Conservation (phyloP, 441 rosid species). For the Syzygium syzygioides region DNA sequence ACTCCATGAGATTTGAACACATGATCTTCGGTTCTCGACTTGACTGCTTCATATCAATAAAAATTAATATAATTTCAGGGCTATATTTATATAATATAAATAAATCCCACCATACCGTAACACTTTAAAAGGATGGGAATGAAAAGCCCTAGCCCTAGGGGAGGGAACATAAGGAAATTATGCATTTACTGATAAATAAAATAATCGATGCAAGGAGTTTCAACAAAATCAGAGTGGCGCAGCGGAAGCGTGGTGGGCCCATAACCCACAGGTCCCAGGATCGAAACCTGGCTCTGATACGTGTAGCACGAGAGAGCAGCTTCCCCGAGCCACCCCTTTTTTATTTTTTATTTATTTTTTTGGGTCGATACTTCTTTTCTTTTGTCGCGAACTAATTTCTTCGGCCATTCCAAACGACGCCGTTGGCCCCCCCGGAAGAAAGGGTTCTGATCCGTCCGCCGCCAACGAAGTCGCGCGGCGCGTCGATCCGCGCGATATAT, state of each 20-base stretch:
- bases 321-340: background rate
- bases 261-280: slow-evolving; percentile 63
- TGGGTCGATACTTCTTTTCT: too few species aligned
- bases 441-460: background rate
- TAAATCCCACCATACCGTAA: background rate
- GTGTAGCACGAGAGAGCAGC: fast-evolving
- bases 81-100: background rate
- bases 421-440: background rate
- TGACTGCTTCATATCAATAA: background rate
- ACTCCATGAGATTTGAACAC: fast-evolving
- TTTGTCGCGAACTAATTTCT: background rate
- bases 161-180: fast-evolving
- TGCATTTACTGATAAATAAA: fast-evolving
- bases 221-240: background rate
- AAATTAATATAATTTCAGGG: background rate
- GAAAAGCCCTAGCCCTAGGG: fast-evolving
- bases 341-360: too few species aligned
- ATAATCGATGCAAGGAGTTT: fast-evolving
- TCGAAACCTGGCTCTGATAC: slow-evolving; percentile 91
- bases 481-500: slow-evolving; percentile 33
- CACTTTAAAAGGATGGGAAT: background rate
- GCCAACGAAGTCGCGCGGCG: background rate
- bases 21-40: fast-evolving
- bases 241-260: slow-evolving; percentile 10
- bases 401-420: background rate